A percentile compares a stretch with the other conserved stretches of the same genome.
phyloP scores from a whole-genome alignment of 306 rosid species.

The Lithocarpus polystachyus region DNA sequence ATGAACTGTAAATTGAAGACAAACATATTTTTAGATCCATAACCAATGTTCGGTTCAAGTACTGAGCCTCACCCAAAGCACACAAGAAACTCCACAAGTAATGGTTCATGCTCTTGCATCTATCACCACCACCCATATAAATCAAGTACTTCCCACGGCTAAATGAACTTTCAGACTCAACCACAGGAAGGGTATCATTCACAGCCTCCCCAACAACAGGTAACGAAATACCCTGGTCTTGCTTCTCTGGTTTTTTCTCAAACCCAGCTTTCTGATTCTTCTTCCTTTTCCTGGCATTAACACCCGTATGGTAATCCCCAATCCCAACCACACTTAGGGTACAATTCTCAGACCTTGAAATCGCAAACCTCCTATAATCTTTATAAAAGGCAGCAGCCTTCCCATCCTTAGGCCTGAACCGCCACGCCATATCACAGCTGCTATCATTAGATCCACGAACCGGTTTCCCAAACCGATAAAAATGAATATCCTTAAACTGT shows the following conservation, averaged over 20 bases:
- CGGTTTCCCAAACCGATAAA: slow-evolving; percentile 85
- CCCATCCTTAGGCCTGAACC: slow-evolving; percentile 96
- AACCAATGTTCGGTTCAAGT: slow-evolving; percentile 90
- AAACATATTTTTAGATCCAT: slow-evolving; percentile 93
- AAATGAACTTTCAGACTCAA: slow-evolving; percentile 83
- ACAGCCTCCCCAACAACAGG: slow-evolving; percentile 87
- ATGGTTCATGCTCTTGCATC: slow-evolving; percentile 98
- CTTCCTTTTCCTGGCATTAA: slow-evolving; percentile 90
- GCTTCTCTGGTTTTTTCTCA: slow-evolving; percentile 54
- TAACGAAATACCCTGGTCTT: slow-evolving; percentile 36
- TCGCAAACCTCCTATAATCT: slow-evolving; percentile 90
- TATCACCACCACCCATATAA: slow-evolving; percentile 78
- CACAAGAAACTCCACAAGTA: slow-evolving; percentile 97
- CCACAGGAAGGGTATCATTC: slow-evolving; percentile 78
- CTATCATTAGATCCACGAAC: slow-evolving; percentile 54
- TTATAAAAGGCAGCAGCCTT: slow-evolving; percentile 85
- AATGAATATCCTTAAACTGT: slow-evolving; percentile 84
- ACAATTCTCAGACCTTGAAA: slow-evolving; percentile 65
- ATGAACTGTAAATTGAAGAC: slow-evolving; percentile 74
- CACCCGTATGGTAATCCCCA: slow-evolving; percentile 87
- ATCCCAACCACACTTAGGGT: slow-evolving; percentile 56
- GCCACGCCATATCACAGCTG: slow-evolving; percentile 98
- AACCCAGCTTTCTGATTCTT: slow-evolving; percentile 60
- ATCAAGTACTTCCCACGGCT: slow-evolving; percentile 69
- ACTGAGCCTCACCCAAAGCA: slow-evolving; percentile 98